A percentile compares a stretch with the other conserved stretches of the same genome.
phyloP scores from a whole-genome alignment of 2,329 filamentous ascomycete species.

The Didymella segeticola region DNA sequence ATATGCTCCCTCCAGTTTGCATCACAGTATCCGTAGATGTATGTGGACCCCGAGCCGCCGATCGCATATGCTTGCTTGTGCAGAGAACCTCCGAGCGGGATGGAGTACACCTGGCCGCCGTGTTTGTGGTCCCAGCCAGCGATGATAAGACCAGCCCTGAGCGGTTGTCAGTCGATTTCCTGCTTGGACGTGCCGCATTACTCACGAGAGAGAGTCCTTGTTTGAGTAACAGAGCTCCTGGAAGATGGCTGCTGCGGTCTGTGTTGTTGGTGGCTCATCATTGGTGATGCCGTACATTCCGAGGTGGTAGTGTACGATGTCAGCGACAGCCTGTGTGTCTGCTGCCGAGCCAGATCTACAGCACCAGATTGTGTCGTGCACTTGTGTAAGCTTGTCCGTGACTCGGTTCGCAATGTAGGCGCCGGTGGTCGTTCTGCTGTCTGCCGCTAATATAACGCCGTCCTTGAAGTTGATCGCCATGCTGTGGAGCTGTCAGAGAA shows the following conservation, averaged over 20 bases:
- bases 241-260: constrained; percentile 94
- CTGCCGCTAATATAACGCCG: constrained; percentile 95
- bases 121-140: constrained; percentile 96
- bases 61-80: constrained; percentile 98
- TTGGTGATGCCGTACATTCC: constrained; percentile 91
- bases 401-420: constrained; percentile 99
- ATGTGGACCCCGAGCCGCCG: constrained; percentile 94
- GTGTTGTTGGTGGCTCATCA: constrained; percentile 88
- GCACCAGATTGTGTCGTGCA: constrained; percentile 99
- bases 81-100: constrained; percentile 92
- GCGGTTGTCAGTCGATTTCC: constrained; percentile 25
- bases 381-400: constrained; percentile 98
- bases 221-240: constrained; percentile 98
- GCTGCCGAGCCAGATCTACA: constrained; percentile 97
- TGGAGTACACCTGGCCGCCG: constrained; percentile 96
- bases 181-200: constrained; percentile 16
- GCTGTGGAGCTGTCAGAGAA: constrained; percentile 56
- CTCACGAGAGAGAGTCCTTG: constrained; percentile 89
- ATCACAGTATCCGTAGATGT: constrained; percentile 99
- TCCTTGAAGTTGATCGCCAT: constrained; percentile 99
- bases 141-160: constrained; percentile 93
- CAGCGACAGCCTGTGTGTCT: constrained; percentile 96
- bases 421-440: constrained; percentile 96
- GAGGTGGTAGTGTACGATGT: constrained; percentile 97
- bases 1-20: constrained; percentile 94